Base-by-base conservation (phyloP, 2,329 filamentous ascomycete species). In the Didymella pinodella region DNA sequence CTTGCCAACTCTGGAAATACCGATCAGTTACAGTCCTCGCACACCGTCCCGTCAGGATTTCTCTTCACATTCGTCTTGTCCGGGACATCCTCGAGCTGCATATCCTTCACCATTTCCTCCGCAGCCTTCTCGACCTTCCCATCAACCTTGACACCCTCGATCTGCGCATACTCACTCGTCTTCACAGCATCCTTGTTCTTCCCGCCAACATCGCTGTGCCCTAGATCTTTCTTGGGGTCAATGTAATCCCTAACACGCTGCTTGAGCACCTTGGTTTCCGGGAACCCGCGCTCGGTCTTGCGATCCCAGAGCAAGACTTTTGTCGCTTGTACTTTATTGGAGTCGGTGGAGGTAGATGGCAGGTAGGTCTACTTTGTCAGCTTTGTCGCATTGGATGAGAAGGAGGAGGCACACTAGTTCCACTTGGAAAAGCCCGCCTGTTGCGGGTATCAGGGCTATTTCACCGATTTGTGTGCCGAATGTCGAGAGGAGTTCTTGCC, bases 401-500 rank as follows among this genome's bases (percentile, higher is more conserved):
- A 11, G 18, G 3, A 12, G 12, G 14, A 2, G 1, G 6, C 68
- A 31, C 56, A 75, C 73, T 54, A 96, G 85, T 58, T 88, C 84
- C 12, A 98, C 88, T 22, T 86, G 83, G 72, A 98, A 99, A 2
- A 90, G 82, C 0, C 95, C 94, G 18, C 94, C 93, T 0, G 92
- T 96, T 14, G 88, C 84, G 0, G 95, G 95, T 65, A 96, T 87
- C 7, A 99, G 85, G 16, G 94, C 88, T 10, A 98, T 89, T 77
- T 98, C 94, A 61, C 93, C 93, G 2, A 98, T 85, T 44, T 87
- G 83, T 1, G 88, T 91, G 54, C 87, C 86, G 80, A 99, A 99
- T 0, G 94, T 99, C 1, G 92, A 96, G 36, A 99, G 87, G 44
- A 99, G 88, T 78, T 98, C 95, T 83, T 98, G 95, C 48, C 90